Evolutionary conservation across 1,284 basidiomycete genomes (phyloP), one percentile per base, ranked within the genome.

Genomic region (Golubevia pallescens): DNA sequence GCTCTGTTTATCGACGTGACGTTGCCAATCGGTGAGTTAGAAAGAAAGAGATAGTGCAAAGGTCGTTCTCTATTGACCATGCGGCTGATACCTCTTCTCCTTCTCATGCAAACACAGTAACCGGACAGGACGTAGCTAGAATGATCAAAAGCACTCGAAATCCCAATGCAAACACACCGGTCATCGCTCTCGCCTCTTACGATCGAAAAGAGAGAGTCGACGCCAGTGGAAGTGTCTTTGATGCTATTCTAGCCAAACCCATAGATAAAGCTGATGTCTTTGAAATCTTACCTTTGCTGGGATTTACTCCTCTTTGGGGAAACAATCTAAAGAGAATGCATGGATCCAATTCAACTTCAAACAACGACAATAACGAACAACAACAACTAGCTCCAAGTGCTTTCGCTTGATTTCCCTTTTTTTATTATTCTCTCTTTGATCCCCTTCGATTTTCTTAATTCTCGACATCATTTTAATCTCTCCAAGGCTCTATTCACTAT

Each of bases 141-240:
- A 95, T 95, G 87, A 94, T 97, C 88, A 94, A 93, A 88, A 93
- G 90, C 78, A 95, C 94, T n/a, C 93, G 93, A 81, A 93, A 93
- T 87, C 93, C 91, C 88, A 96, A 96, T 79, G 90, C 91, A 57
- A 90, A 88, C 71, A 93, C 92, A 66, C 96, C 91, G n/a, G 94
- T 98, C 68, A 92, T 97, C 62, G 93, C 95, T 62, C 91, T 97
- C 21, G 85, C 86, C 23, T 86, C 86, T 7, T 86, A 83, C 61
- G 72, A 61, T n/a, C 19, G 20, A 19, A n/a, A 19, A 14, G 6
- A 38, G 16, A 23, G 60, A 4, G 5, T 64, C 24, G 61, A 65
- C 14, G 60, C 63, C 5, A 38, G 6, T 38, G 54, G 54, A 28
- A 56, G 20, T 21, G 7, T 56, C 57, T 84, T 84, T 63, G 77